A percentile compares a stretch with the other conserved stretches of the same genome.
Conservation (phyloP, 2,329 filamentous ascomycete genomes). For the Venturia carpophila region DNA sequence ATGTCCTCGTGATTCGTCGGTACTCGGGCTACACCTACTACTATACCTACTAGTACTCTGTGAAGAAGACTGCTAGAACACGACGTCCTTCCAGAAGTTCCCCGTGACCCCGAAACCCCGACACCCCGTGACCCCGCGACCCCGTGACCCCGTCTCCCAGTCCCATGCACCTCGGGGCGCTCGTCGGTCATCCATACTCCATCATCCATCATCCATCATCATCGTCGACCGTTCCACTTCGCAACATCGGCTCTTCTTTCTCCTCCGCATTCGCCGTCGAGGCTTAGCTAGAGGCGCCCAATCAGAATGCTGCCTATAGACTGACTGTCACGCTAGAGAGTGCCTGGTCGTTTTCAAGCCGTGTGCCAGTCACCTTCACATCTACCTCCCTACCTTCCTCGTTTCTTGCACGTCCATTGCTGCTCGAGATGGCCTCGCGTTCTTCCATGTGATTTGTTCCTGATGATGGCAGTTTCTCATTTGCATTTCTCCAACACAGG, state of each 20-base stretch:
- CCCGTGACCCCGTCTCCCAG: too few relatives aligned
- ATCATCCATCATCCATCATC: too few relatives aligned
- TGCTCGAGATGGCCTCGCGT: neutral
- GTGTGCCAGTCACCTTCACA: neutral
- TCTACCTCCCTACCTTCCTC: neutral
- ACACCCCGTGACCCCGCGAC: too few relatives aligned
- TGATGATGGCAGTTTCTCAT: neutral
- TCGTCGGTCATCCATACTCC: neutral
- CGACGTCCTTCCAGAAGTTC: neutral
- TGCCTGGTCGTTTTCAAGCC: neutral
- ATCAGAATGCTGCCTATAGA: neutral
- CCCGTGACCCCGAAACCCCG: too few relatives aligned
- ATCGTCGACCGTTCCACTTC: too few relatives aligned
- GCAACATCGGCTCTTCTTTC: neutral
- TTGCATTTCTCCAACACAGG: neutral
- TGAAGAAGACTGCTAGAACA: neutral
- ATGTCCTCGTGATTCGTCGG: neutral
- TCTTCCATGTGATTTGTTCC: neutral
- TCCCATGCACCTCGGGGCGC: neutral
- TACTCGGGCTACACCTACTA: slow-evolving; percentile 3
- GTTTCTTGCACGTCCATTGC: neutral
- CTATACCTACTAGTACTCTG: too few relatives aligned
- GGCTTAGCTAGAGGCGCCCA: neutral
- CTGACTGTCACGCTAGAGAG: neutral
- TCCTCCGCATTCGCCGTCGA: neutral